Base-by-base conservation (phyloP, 169 alveolate species). In the Condylostoma magnum region DNA sequence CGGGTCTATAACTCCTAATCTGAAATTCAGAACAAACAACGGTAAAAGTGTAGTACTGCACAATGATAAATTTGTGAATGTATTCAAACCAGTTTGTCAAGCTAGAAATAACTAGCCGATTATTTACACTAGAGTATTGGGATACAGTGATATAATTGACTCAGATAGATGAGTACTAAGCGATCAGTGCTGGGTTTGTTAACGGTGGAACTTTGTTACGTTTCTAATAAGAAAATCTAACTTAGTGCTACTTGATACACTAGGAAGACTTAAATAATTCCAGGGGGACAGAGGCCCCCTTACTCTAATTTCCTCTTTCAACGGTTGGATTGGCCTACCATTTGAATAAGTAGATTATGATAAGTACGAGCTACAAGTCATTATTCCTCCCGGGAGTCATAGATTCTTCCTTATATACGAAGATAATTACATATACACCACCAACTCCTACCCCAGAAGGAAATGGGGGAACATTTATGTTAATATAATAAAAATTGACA, bases 371-470 rank as follows among this genome's bases (percentile, higher is more conserved):
- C 4, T 31, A 20, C n/a, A 27, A 1, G n/a, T 18, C 15, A 30
- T 57, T 36, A 15, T 57, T 18, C 69, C 69, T 1, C 69, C 69
- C 20, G 69, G 69, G n/a, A 28, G 20, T 20, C 69, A 57, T 57
- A 12, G 48, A 12, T 57, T 57, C 6, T 57, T 47, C 36, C 12
- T 57, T 33, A 57, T 57, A 12, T 20, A 12, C n/a, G 33, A 57
- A 34, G 33, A 37, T 2, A 33, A 18, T 20, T 47, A 57, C 6
- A 51, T 57, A 3, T 33, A 33, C 27, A 4, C 27, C 22, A 2
- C 69, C 18, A 57, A 57, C 31, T 18, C 31, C 5, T n/a, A 34
- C 60, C 37, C 69, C 5, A 28, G 48, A 31, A 28, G 27, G 10
- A 57, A 6, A 28, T 57, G 69, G 30, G 69, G 37, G 18, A 51